These are phyloP conservation scores for Canariomyces notabilis DNA, from an alignment of 2,329 filamentous ascomycete species.

Conservation along the genomic window DNA sequence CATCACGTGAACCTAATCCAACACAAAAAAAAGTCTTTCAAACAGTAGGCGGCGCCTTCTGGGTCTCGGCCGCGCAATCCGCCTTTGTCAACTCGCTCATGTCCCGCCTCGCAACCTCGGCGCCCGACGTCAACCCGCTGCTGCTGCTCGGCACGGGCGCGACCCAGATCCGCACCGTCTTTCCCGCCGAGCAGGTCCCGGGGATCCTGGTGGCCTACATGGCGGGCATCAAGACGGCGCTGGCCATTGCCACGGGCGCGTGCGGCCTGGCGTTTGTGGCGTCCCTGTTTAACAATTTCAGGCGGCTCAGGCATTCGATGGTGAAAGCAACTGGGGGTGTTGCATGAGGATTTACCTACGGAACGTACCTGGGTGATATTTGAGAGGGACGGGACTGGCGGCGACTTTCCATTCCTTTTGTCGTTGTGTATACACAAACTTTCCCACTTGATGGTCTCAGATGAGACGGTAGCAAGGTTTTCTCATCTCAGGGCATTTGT, in stretches of 20 bases:
- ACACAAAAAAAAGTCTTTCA: conserved; percentile 31
- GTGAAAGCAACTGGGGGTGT: conserved; percentile 8
- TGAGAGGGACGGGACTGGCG: no score
- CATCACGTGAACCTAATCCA: not conserved
- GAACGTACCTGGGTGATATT: no score
- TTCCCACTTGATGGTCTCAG: no score
- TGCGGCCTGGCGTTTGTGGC: conserved; percentile 30
- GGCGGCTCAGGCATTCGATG: conserved; percentile 20
- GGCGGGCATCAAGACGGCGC: conserved; percentile 53
- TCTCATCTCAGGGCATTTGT: no score
- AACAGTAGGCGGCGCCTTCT: conserved; percentile 41
- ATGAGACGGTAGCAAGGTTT: no score
- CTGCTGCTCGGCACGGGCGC: conserved; percentile 36
- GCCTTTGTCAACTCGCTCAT: conserved; percentile 35
- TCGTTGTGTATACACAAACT: no score
- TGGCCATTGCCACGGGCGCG: conserved; percentile 47
- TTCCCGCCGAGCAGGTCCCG: conserved; percentile 41
- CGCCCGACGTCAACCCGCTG: conserved; percentile 30
- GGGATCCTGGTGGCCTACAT: conserved; percentile 55
- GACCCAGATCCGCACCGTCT: conserved; percentile 46
- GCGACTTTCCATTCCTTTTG: no score
- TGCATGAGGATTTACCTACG: no score
- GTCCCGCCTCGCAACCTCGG: conserved; percentile 20
- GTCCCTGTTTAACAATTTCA: conserved; percentile 28
- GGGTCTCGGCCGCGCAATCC: conserved; percentile 39